Conservation (phyloP, 768 basidiomycete species). For the Fistulinella prunicolor region DNA sequence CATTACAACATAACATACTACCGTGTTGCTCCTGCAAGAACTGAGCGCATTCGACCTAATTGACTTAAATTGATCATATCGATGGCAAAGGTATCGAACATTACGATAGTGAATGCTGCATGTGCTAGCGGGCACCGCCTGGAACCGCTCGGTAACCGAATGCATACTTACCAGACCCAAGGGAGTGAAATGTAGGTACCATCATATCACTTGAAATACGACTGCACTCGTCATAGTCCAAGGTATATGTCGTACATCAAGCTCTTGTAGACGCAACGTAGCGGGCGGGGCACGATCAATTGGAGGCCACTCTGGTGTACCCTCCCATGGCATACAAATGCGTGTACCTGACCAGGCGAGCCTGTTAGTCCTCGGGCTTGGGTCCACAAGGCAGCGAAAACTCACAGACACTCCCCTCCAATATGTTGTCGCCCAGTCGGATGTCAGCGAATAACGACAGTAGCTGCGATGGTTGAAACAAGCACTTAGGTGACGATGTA, state of each 20-base stretch:
- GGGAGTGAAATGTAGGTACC: constrained; percentile 50
- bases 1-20: constrained; percentile 9
- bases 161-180: constrained; percentile 52
- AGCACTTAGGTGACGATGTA: constrained; percentile 42
- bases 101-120: constrained; percentile 48
- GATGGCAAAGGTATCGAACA: constrained; percentile 49
- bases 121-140: constrained; percentile 28
- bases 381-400: not conserved
- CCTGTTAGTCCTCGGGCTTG: not conserved
- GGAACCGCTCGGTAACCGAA: constrained; percentile 43
- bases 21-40: not conserved
- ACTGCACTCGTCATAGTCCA: constrained; percentile 49
- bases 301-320: constrained; percentile 38
- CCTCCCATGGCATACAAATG: constrained; percentile 57
- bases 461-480: no score
- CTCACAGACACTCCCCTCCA: constrained; percentile 46
- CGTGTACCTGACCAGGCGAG: constrained; percentile 39
- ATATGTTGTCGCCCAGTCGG: constrained; percentile 47
- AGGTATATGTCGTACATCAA: constrained; percentile 62
- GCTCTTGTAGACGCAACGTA: constrained; percentile 46
- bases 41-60: not conserved
- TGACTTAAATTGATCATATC: constrained; percentile 48
- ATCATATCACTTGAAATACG: constrained; percentile 60
- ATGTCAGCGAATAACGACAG: constrained; percentile 55
- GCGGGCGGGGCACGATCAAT: constrained; percentile 47